These are phyloP conservation scores for Macrophomina tecta DNA, from an alignment of 2,329 filamentous ascomycete species.

Conservation along the genomic window DNA sequence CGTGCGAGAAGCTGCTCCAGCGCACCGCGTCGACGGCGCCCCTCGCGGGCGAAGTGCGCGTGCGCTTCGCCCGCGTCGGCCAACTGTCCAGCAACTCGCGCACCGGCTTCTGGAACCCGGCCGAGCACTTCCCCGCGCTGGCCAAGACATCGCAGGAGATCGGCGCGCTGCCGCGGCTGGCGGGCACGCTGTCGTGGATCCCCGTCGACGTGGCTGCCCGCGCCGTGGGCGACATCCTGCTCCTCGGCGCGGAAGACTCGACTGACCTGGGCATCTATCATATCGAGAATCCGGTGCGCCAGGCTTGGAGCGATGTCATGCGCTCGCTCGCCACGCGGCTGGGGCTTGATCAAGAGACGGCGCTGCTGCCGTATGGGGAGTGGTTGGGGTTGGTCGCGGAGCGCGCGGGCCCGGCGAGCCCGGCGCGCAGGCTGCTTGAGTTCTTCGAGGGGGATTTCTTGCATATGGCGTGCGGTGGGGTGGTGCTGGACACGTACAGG, in stretches of 20 bases:
- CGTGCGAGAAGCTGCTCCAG: conserved; percentile 25
- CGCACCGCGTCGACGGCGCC: too few relatives aligned
- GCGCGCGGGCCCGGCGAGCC: neutral
- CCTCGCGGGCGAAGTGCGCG: too few relatives aligned
- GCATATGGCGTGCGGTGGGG: conserved; percentile 16
- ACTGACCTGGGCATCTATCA: conserved; percentile 18
- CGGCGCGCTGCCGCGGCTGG: conserved; percentile 11
- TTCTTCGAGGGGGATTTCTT: conserved; percentile 24
- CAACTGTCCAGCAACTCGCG: conserved; percentile 17
- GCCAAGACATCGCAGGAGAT: conserved; percentile 24
- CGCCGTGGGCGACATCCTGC: conserved; percentile 2
- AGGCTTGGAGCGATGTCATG: conserved; percentile 23
- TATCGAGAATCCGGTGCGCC: conserved; percentile 28
- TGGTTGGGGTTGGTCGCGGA: conserved; percentile 1
- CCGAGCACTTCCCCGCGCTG: conserved; percentile 25
- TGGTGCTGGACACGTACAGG: conserved; percentile 18
- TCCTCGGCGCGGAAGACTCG: neutral
- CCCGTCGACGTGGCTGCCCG: conserved; percentile 21
- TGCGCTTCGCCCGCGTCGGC: conserved; percentile 12
- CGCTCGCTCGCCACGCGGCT: neutral
- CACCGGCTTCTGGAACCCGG: conserved; percentile 23
- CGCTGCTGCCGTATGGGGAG: neutral
- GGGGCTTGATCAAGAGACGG: neutral
- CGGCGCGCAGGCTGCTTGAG: conserved; percentile 13
- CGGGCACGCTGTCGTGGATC: conserved; percentile 28